Conservation (phyloP, 1,284 basidiomycete genomes). For the Trichosporon coremiiforme region DNA sequence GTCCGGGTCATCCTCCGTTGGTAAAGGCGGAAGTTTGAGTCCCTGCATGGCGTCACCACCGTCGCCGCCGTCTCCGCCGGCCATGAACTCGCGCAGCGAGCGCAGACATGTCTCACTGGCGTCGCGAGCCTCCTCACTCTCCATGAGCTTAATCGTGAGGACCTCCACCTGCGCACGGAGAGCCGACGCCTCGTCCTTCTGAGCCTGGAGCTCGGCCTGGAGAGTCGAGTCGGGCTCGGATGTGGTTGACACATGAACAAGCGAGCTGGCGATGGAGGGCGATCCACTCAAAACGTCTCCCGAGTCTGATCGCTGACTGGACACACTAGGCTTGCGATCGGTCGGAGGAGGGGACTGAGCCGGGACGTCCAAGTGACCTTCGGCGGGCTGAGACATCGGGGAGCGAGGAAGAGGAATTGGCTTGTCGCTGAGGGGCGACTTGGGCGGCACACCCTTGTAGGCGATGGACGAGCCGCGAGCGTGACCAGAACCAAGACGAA, state of each 20-base stretch:
- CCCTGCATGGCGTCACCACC: slow-evolving; percentile 22
- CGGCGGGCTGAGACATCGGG: slow-evolving; percentile 7
- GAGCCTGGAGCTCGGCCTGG: neutral
- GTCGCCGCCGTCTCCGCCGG: slow-evolving; percentile 42
- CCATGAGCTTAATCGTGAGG: slow-evolving; percentile 66
- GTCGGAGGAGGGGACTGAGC: neutral
- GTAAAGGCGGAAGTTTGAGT: slow-evolving; percentile 62
- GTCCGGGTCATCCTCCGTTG: slow-evolving; percentile 62
- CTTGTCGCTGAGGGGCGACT: neutral
- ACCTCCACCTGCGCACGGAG: slow-evolving; percentile 67
- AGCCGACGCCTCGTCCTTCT: slow-evolving; percentile 20
- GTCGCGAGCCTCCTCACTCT: slow-evolving; percentile 77
- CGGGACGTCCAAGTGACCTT: neutral
- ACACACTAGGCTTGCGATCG: slow-evolving; percentile 9
- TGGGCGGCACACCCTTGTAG: neutral
- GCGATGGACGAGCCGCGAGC: slow-evolving; percentile 12
- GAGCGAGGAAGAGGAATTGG: slow-evolving; percentile 1
- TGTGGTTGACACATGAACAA: neutral
- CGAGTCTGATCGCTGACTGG: slow-evolving; percentile 8
- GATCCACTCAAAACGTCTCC: slow-evolving; percentile 7
- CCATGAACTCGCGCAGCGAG: slow-evolving; percentile 80
- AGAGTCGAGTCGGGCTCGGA: slow-evolving; percentile 4
- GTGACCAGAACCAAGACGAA: slow-evolving; percentile 39
- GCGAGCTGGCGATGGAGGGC: slow-evolving; percentile 4
- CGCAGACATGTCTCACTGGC: slow-evolving; percentile 83